A percentile compares a stretch with the other conserved stretches of the same genome.
Conservation (phyloP, 108 stramenopile genomes). For the Skeletonema costatum region DNA sequence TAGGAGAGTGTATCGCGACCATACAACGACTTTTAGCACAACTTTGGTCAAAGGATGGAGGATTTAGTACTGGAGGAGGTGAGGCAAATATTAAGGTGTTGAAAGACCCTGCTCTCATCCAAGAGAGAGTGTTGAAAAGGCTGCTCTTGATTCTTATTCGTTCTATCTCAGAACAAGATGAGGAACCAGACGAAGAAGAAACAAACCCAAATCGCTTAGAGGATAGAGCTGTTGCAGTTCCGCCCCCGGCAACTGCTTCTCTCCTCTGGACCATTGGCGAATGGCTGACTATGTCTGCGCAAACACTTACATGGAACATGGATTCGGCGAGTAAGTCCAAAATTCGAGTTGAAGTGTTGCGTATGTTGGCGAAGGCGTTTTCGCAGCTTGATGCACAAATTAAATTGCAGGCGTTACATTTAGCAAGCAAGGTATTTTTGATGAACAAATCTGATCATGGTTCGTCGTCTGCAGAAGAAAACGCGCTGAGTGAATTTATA, state of each 20-base stretch:
- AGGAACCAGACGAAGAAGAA: conserved; percentile 38
- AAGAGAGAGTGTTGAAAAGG: conserved; percentile 58
- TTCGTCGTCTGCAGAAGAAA: conserved; percentile 34
- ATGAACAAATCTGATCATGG: conserved; percentile 22
- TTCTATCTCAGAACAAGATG: conserved; percentile 51
- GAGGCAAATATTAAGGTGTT: conserved; percentile 25
- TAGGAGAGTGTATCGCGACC: conserved; percentile 88
- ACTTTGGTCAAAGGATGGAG: conserved; percentile 35
- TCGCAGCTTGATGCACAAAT: conserved; percentile 60
- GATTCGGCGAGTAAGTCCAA: conserved; percentile 31
- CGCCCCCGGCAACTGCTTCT: conserved; percentile 62
- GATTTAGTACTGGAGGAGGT: neutral
- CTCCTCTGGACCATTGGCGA: conserved; percentile 80
- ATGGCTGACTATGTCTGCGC: conserved; percentile 49
- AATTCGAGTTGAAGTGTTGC: conserved; percentile 80
- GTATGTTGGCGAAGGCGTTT: conserved; percentile 84
- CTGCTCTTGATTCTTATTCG: conserved; percentile 76
- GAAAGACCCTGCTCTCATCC: conserved; percentile 70
- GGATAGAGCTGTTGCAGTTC: conserved; percentile 50
- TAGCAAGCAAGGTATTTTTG: conserved; percentile 86
- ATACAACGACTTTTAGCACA: conserved; percentile 90
- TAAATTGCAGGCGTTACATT: conserved; percentile 93
- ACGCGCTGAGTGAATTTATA: conserved; percentile 84
- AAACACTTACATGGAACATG: conserved; percentile 22
- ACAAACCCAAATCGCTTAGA: conserved; percentile 26